Percentiles rank a stretch among this genome's conserved stretches.
phyloP scores from a whole-genome alignment of 2,329 filamentous ascomycete species.

The Aspergillus ochraceoroseus region DNA sequence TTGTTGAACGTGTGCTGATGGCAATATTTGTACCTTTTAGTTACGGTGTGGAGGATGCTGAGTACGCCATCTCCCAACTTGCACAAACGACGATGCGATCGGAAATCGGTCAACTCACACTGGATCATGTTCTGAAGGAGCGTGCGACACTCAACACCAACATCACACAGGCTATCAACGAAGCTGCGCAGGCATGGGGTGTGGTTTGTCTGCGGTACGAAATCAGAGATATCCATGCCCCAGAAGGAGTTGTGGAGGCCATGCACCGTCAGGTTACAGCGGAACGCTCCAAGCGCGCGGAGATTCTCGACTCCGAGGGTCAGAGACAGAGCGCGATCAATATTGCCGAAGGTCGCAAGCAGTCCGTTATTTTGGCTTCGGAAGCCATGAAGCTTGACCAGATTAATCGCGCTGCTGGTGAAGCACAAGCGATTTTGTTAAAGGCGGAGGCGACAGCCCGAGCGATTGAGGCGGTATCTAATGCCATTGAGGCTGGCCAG shows the following conservation, averaged over 20 bases:
- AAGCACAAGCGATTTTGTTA: slow-evolving; percentile 86
- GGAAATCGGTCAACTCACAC: slow-evolving; percentile 91
- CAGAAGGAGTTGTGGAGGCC: slow-evolving; percentile 84
- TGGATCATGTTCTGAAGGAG: slow-evolving; percentile 97
- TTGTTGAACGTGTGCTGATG: not conserved
- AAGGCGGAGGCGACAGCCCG: slow-evolving; percentile 79
- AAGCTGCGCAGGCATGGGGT: slow-evolving; percentile 94
- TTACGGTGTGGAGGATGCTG: slow-evolving; percentile 96
- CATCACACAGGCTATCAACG: slow-evolving; percentile 98
- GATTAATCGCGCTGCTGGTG: slow-evolving; percentile 88
- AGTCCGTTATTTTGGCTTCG: slow-evolving; percentile 91
- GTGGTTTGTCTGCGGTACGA: slow-evolving; percentile 95
- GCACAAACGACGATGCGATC: slow-evolving; percentile 98
- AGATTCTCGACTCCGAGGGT: slow-evolving; percentile 95
- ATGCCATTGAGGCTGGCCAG: slow-evolving; percentile 67
- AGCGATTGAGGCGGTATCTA: slow-evolving; percentile 81
- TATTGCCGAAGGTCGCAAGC: slow-evolving; percentile 95
- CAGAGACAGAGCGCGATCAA: slow-evolving; percentile 98
- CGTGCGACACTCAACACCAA: slow-evolving; percentile 93
- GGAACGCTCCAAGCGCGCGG: slow-evolving; percentile 92
- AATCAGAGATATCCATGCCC: slow-evolving; percentile 96
- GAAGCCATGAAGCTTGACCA: slow-evolving; percentile 85
- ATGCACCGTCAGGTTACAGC: slow-evolving; percentile 99
- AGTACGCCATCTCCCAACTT: slow-evolving; percentile 96
- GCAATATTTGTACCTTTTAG: slow-evolving; percentile 48